Percentiles rank a stretch among this genome's conserved stretches.
Evolutionary conservation across 108 stramenopile genomes (phyloP).

Genomic region (Tribonema minus): DNA sequence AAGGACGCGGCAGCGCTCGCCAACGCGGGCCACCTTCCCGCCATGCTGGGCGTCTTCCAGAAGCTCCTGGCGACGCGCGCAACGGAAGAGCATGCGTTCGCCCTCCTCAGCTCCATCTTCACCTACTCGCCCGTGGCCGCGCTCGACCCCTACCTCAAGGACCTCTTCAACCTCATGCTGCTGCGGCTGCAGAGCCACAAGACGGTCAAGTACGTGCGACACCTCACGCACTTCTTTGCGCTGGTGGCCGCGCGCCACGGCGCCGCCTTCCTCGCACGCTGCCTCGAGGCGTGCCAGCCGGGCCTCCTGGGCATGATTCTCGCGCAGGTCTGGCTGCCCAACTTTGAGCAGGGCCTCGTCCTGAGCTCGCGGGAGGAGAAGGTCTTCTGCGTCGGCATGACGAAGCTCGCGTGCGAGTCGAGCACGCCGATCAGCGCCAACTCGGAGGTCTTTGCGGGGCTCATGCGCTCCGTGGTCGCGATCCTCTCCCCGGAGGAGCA

Average conservation of each 20-base stretch:
- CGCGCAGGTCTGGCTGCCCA: conserved; percentile 21
- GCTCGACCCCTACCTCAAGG: conserved; percentile 58
- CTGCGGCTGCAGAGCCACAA: conserved; percentile 60
- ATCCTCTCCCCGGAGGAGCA: not conserved
- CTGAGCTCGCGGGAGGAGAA: conserved; percentile 4
- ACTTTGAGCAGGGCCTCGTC: conserved; percentile 9
- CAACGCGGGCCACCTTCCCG: conserved; percentile 51
- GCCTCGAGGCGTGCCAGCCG: not conserved
- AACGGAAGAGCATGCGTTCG: conserved; percentile 67
- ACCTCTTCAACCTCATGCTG: conserved; percentile 66
- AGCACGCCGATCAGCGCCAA: not conserved
- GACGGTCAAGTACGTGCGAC: conserved; percentile 37
- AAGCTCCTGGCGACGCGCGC: conserved; percentile 70
- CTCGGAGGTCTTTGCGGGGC: not conserved
- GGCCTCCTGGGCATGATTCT: conserved; percentile 1
- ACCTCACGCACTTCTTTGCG: conserved; percentile 10
- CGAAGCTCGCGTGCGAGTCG: conserved; percentile 11
- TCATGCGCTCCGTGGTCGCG: not conserved
- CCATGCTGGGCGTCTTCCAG: conserved; percentile 77
- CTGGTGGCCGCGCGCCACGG: conserved; percentile 16
- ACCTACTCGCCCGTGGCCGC: conserved; percentile 31
- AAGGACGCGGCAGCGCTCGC: conserved; percentile 69
- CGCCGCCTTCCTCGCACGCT: not conserved
- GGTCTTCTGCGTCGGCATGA: conserved; percentile 14
- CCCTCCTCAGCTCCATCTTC: conserved; percentile 66